Evolutionary conservation across 192 early-diverging fungal species (phyloP), one percentile per base, ranked within the genome.

Genomic region (Dimargaris verticillata): DNA sequence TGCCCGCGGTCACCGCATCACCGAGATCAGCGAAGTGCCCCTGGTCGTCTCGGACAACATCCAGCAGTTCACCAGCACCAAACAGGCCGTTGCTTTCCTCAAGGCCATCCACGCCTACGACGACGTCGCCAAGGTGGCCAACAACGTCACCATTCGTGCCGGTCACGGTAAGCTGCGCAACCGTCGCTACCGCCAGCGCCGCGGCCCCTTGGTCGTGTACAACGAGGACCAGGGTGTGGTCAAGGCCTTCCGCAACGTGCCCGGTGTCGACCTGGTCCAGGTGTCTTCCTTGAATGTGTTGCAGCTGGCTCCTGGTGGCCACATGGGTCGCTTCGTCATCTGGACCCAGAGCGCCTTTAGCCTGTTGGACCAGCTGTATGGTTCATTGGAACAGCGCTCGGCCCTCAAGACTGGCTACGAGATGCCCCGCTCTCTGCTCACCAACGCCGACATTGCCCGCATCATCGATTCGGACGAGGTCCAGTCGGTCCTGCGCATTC

Each of bases 251-350:
- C 87, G 95, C 74, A 97, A 97, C 87, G 83, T 99, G 62, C 95
- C 92, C 62, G 95, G 93, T 77, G 88, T 99, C 65, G 95, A 99
- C 80, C 74, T 91, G 61, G 89, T 86, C 68, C 83, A 85, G 70
- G 89, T 99, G 59, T 78, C 80, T 63, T 73, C 78, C 74, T 80
- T 99, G 62, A 99, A 96, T 89, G 84, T 99, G 73, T 83, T 99
- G 73, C 92, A 94, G 79, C 81, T 99, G 61, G 93, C 93, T 62
- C 93, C 95, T 61, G 95, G 95, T 76, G 92, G 92, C 71, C 92
- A 99, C 80, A 79, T 99, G 72, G 93, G 95, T 66, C 91, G 93
- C 73, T 99, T 99, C 79, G 78, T 94, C 74, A 93, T 96, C 91
- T 98, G 95, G 95, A 92, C 95, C 66, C 81, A 89, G 73, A 71